A percentile compares a stretch with the other conserved stretches of the same genome.
Conservation (phyloP, 2,329 filamentous ascomycete species). For the Apiospora marii region DNA sequence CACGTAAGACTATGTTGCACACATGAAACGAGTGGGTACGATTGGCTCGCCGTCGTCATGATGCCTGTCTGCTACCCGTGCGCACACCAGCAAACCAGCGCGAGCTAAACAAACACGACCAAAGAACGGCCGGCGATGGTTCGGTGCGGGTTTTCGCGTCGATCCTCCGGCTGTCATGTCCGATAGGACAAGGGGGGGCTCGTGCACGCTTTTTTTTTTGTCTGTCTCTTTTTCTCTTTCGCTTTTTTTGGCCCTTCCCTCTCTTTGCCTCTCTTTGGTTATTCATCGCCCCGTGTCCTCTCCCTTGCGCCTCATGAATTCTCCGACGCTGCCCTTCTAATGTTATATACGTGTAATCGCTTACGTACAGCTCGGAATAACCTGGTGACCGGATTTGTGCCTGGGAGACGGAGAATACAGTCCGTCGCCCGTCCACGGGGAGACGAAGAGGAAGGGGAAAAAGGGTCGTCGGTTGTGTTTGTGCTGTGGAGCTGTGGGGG, state of each 20-base stretch:
- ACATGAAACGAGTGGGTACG: no score
- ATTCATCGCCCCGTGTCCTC: no score
- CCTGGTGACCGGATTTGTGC: no score
- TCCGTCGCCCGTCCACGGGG: no score
- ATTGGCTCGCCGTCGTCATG: no score
- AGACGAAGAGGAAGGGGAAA: neutral
- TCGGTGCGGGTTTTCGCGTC: neutral
- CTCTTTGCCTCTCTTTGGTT: neutral
- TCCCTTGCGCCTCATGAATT: no score
- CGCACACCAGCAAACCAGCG: neutral
- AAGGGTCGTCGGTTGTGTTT: neutral
- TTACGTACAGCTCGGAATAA: no score
- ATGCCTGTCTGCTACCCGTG: no score
- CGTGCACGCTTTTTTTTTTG: neutral
- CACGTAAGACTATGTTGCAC: neutral
- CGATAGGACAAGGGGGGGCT: neutral
- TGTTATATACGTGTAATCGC: neutral
- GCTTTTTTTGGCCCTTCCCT: neutral
- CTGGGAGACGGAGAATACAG: no score
- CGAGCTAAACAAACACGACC: neutral
- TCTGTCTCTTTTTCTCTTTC: neutral
- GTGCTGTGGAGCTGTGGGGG: neutral
- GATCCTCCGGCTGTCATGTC: slow-evolving; percentile 9
- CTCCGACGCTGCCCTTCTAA: no score
- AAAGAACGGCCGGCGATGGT: neutral